phyloP scores from a whole-genome alignment of 805 yeast genomes.

The Candida qinlingensis region DNA sequence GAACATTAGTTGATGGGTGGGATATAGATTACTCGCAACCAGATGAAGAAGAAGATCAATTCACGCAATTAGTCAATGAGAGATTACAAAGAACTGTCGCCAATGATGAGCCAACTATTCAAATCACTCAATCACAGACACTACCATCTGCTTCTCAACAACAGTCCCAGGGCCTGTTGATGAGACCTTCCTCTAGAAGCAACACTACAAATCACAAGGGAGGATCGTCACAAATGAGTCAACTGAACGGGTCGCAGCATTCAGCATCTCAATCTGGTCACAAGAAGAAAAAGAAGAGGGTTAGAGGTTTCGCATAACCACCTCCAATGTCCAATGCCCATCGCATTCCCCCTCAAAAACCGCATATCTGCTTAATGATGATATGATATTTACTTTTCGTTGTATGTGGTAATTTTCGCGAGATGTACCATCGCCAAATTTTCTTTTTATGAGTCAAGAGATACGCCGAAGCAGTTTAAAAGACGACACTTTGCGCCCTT shows the following conservation, averaged over 20 bases:
- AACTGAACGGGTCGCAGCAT: neutral
- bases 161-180: neutral
- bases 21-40: slow-evolving; percentile 12
- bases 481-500: neutral
- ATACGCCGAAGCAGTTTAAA: neutral
- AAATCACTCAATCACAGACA: slow-evolving; percentile 18
- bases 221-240: neutral
- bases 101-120: slow-evolving; percentile 11
- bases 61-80: neutral
- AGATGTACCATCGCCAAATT: neutral
- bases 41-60: slow-evolving; percentile 9
- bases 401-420: slow-evolving; percentile 2
- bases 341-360: neutral
- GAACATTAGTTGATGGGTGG: slow-evolving; percentile 15
- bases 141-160: slow-evolving; percentile 1
- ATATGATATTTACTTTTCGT: neutral
- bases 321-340: neutral
- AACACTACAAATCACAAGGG: neutral
- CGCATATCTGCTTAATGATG: neutral
- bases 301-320: slow-evolving; percentile 20
- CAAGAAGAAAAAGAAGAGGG: slow-evolving; percentile 13
- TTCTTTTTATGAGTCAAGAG: neutral
- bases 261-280: neutral
- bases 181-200: slow-evolving; percentile 2
- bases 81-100: slow-evolving; percentile 2